Percentiles rank a stretch among this genome's conserved stretches.
phyloP scores from a whole-genome alignment of 2,329 filamentous ascomycete species.

The Aspergillus ochraceoroseus region DNA sequence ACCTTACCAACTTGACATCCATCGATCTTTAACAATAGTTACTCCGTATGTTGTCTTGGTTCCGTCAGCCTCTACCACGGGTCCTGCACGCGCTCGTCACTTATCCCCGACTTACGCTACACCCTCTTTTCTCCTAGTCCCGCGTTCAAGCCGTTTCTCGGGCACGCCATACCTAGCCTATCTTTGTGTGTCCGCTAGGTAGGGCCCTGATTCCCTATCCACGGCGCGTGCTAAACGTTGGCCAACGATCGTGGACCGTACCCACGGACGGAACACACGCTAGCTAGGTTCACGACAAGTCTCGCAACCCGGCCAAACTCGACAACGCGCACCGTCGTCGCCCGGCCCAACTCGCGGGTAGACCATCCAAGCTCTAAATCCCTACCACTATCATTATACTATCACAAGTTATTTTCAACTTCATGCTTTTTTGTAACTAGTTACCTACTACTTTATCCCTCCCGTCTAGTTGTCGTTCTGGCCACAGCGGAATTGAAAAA shows the following conservation, averaged over 20 bases:
- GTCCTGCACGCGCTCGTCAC: slow-evolving; percentile 28
- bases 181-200: slow-evolving; percentile 20
- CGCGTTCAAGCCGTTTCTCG: slow-evolving; percentile 31
- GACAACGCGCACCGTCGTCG: slow-evolving; percentile 24
- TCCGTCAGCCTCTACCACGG: slow-evolving; percentile 17
- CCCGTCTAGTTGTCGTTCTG: too few relatives aligned
- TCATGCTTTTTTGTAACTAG: slow-evolving; percentile 14
- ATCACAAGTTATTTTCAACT: slow-evolving; percentile 21
- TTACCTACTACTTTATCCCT: too few relatives aligned
- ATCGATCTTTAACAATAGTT: too few relatives aligned
- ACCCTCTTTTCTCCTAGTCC: slow-evolving; percentile 31
- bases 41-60: too few relatives aligned
- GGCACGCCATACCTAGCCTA: slow-evolving; percentile 31
- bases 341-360: slow-evolving; percentile 34
- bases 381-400: slow-evolving; percentile 15
- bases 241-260: slow-evolving; percentile 31
- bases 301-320: slow-evolving; percentile 20
- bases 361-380: slow-evolving; percentile 31
- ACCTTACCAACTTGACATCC: too few relatives aligned
- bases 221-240: slow-evolving; percentile 19
- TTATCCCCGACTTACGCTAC: slow-evolving; percentile 38
- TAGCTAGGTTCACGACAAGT: slow-evolving; percentile 34
- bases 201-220: slow-evolving; percentile 18
- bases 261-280: too few relatives aligned
- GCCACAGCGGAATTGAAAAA: too few relatives aligned